Evolutionary conservation across 2,329 filamentous ascomycete genomes (phyloP).

Genomic region (Cercospora sesami): DNA sequence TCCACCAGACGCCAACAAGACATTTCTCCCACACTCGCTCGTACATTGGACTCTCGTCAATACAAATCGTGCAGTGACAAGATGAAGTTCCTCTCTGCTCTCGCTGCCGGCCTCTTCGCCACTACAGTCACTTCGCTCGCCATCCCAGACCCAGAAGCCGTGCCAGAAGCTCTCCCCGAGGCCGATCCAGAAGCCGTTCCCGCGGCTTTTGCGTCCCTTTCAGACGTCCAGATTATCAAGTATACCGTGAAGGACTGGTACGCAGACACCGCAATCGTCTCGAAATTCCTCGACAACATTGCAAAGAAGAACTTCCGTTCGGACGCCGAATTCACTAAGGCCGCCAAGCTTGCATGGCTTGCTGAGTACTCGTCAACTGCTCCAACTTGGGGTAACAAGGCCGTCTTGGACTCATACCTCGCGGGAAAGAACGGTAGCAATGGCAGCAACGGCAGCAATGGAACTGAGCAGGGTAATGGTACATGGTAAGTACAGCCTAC

Average conservation of each 20-base stretch:
- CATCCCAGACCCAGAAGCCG: constrained; percentile 10
- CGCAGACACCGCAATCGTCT: constrained; percentile 9
- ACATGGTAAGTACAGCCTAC: background rate
- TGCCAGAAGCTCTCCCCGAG: constrained; percentile 3
- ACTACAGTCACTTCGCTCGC: constrained; percentile 12
- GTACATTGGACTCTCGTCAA: background rate
- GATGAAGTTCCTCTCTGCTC: constrained; percentile 14
- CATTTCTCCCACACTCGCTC: background rate
- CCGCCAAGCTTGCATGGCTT: constrained; percentile 9
- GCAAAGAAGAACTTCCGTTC: constrained; percentile 7
- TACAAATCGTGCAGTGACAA: background rate
- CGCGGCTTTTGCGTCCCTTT: background rate
- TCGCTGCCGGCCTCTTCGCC: constrained; percentile 12
- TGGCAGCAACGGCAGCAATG: constrained; percentile 9
- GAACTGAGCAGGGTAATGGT: constrained; percentile 9
- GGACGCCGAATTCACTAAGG: constrained; percentile 10
- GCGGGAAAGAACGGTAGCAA: constrained; percentile 7
- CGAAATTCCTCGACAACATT: constrained; percentile 16
- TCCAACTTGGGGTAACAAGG: constrained; percentile 9
- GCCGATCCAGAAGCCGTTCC: constrained; percentile 11
- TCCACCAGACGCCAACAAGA: background rate
- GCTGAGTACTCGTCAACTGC: constrained; percentile 9
- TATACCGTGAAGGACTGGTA: constrained; percentile 12
- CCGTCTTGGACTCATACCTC: constrained; percentile 10
- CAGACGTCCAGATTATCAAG: constrained; percentile 17